A percentile compares a stretch with the other conserved stretches of the same genome.
Conservation (phyloP, 2,329 filamentous ascomycete species). For the Graphium sp. region DNA sequence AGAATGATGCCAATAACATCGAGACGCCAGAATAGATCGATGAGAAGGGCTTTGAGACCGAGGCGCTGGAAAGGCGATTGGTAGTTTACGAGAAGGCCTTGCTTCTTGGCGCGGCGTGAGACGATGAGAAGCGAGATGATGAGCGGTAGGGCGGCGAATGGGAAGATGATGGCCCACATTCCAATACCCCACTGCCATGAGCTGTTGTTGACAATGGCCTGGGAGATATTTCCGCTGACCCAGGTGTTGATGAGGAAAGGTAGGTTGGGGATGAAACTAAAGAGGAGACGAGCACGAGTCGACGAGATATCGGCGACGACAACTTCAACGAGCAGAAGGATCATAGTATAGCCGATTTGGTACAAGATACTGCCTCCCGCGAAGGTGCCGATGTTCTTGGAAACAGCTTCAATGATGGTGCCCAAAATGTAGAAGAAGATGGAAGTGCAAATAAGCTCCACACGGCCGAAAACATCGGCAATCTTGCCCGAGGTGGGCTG, state of each 20-base stretch:
- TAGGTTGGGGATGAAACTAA: slow-evolving; percentile 43
- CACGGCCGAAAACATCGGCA: slow-evolving; percentile 45
- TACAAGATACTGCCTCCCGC: slow-evolving; percentile 41
- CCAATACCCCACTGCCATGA: slow-evolving; percentile 47
- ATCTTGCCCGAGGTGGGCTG: slow-evolving; percentile 41
- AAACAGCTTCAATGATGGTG: slow-evolving; percentile 37
- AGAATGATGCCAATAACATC: slow-evolving; percentile 26
- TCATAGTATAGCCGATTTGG: slow-evolving; percentile 45
- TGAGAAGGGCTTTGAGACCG: slow-evolving; percentile 14
- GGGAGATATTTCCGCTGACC: slow-evolving; percentile 40
- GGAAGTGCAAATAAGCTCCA: slow-evolving; percentile 36
- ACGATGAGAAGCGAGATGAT: slow-evolving; percentile 33
- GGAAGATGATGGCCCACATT: slow-evolving; percentile 49
- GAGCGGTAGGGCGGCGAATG: slow-evolving; percentile 38
- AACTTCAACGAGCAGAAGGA: slow-evolving; percentile 45
- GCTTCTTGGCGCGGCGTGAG: slow-evolving; percentile 30
- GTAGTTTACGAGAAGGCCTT: slow-evolving; percentile 24
- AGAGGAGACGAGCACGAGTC: slow-evolving; percentile 42
- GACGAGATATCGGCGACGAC: slow-evolving; percentile 49
- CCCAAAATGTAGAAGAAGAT: slow-evolving; percentile 43
- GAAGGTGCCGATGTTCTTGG: slow-evolving; percentile 30
- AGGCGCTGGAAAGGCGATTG: slow-evolving; percentile 14
- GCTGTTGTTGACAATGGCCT: slow-evolving; percentile 26
- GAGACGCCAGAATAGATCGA: slow-evolving; percentile 27
- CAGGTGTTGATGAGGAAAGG: slow-evolving; percentile 50